These are phyloP conservation scores for Saussurea involucrata DNA, from an alignment of 129 eudicot species.

Conservation along the genomic window DNA sequence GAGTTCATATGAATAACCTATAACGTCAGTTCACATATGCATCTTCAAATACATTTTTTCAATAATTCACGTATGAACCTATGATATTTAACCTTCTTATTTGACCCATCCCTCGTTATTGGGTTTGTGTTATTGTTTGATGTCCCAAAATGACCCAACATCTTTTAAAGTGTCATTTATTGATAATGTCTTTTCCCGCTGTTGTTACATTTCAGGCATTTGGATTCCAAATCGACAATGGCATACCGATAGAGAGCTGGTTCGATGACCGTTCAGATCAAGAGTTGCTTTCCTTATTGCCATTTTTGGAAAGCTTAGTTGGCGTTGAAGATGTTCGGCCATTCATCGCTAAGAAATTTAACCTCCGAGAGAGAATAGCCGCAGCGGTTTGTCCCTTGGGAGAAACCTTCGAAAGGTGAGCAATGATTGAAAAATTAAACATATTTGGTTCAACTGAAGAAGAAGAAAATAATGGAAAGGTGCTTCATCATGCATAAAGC, in stretches of 20 bases:
- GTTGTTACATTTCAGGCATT: slow-evolving; percentile 59
- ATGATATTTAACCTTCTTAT: not conserved
- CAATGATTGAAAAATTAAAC: not conserved
- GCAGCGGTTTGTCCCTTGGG: slow-evolving; percentile 72
- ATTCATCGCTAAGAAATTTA: slow-evolving; percentile 60
- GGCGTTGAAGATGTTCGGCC: slow-evolving; percentile 95
- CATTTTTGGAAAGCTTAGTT: slow-evolving; percentile 81
- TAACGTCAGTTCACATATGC: not conserved
- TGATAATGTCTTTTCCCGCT: not conserved
- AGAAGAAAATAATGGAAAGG: slow-evolving; percentile 11
- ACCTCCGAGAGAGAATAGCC: slow-evolving; percentile 68
- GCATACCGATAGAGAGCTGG: slow-evolving; percentile 99
- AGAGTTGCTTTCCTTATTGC: slow-evolving; percentile 64
- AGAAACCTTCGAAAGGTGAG: slow-evolving; percentile 37
- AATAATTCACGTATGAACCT: not conserved
- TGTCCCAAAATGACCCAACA: not conserved
- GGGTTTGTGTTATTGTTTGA: not conserved
- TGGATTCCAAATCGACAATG: slow-evolving; percentile 98
- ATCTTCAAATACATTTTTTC: not conserved
- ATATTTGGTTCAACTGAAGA: slow-evolving; percentile 7
- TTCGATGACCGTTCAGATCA: slow-evolving; percentile 79
- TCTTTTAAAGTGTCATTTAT: not conserved
- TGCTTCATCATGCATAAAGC: slow-evolving; percentile 2
- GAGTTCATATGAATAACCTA: not conserved
- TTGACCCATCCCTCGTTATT: not conserved